These are phyloP conservation scores for Allium cepa DNA, from an alignment of 106 monocot genomes.

Conservation along the genomic window DNA sequence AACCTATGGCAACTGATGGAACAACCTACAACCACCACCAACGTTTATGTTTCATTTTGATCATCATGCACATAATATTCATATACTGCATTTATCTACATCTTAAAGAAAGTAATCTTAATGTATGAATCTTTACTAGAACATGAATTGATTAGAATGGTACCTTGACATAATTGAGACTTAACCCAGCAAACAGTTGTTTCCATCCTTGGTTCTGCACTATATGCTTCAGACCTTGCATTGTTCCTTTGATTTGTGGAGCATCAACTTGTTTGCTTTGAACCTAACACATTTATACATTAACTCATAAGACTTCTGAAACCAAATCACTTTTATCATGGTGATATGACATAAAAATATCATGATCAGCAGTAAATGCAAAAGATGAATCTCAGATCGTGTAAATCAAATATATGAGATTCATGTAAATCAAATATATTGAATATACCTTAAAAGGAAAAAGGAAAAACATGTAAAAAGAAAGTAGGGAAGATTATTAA, in stretches of 20 bases:
- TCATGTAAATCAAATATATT: neutral
- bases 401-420: neutral
- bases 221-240: conserved; percentile 27
- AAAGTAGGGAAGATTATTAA: too few relatives aligned
- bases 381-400: too few relatives aligned
- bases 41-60: too few relatives aligned
- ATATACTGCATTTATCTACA: too few relatives aligned
- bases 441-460: neutral
- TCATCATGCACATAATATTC: too few relatives aligned
- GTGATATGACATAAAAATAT: neutral
- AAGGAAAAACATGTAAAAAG: too few relatives aligned
- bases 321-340: neutral
- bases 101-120: too few relatives aligned
- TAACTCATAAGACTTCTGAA: neutral
- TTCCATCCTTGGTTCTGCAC: conserved; percentile 57
- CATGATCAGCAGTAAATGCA: too few relatives aligned
- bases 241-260: neutral
- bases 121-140: too few relatives aligned
- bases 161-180: conserved; percentile 87
- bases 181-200: conserved; percentile 81
- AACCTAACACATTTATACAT: conserved; percentile 25
- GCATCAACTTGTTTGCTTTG: conserved; percentile 27
- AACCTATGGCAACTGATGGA: conserved; percentile 91
- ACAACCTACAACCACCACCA: conserved; percentile 36
- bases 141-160: too few relatives aligned